Percentiles rank a stretch among this genome's conserved stretches.
Evolutionary conservation across 371 early-diverging fungal species (phyloP).

Genomic region (Actinomortierella ambigua): DNA sequence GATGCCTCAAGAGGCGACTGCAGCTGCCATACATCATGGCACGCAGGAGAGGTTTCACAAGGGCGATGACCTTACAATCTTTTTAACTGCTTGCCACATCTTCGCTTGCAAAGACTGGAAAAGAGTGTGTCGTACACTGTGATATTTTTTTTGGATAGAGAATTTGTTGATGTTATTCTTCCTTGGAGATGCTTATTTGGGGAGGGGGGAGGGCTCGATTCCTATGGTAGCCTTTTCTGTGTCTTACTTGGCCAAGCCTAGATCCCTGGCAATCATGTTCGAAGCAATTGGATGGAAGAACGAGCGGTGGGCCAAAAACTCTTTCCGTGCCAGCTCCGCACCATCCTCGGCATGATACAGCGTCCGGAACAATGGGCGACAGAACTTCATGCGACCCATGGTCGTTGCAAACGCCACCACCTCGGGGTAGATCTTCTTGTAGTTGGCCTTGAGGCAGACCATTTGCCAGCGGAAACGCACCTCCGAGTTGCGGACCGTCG

Average conservation of each 20-base stretch:
- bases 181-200: too few species aligned
- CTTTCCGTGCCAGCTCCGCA: slow-evolving; percentile 75
- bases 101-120: too few species aligned
- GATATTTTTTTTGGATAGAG: too few species aligned
- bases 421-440: slow-evolving; percentile 75
- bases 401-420: slow-evolving; percentile 81
- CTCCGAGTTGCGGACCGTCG: slow-evolving; percentile 80
- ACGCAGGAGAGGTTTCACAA: too few species aligned
- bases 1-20: too few species aligned
- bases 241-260: slow-evolving; percentile 59
- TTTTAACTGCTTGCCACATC: too few species aligned
- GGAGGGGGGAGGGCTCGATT: too few species aligned
- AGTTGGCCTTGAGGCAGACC: slow-evolving; percentile 78
- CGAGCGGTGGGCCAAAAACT: slow-evolving; percentile 76
- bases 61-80: too few species aligned
- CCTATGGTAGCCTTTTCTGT: too few species aligned
- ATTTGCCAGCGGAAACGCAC: slow-evolving; percentile 88
- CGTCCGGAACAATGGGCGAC: slow-evolving; percentile 26
- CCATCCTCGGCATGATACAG: slow-evolving; percentile 72
- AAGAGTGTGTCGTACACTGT: too few species aligned
- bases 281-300: slow-evolving; percentile 96
- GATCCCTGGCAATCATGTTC: slow-evolving; percentile 80
- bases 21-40: too few species aligned
- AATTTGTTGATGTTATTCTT: too few species aligned
- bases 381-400: slow-evolving; percentile 93